A percentile compares a stretch with the other conserved stretches of the same genome.
These are phyloP conservation scores for Powellomyces hirtus DNA, from an alignment of 192 early-diverging fungal species.

Conservation along the genomic window DNA sequence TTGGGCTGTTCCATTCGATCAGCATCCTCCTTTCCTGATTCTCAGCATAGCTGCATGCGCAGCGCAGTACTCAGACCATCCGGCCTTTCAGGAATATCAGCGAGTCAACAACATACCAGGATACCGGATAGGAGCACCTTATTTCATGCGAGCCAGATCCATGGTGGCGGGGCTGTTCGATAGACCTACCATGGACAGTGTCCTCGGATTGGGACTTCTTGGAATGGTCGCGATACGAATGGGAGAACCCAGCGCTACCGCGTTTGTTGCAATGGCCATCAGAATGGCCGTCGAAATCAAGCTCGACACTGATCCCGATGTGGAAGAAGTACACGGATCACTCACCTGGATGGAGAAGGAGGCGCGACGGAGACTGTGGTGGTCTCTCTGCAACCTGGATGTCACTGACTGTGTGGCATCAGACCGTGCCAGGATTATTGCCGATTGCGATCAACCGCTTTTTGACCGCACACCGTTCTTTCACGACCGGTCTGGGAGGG, in stretches of 20 bases:
- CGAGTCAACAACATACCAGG: background rate
- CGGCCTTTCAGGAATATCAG: background rate
- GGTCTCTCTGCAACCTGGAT: conserved; percentile 22
- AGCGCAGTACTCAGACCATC: conserved; percentile 22
- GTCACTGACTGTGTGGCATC: background rate
- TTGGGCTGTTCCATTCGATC: conserved; percentile 4
- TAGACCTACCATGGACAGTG: background rate
- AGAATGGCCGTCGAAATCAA: conserved; percentile 38
- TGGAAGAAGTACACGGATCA: conserved; percentile 29
- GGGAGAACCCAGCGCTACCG: background rate
- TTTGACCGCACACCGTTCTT: conserved; percentile 18
- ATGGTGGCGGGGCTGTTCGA: conserved; percentile 10
- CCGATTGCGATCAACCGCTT: conserved; percentile 11
- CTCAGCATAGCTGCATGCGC: background rate
- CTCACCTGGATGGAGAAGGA: conserved; percentile 44
- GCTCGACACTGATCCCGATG: conserved; percentile 35
- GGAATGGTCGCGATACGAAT: conserved; percentile 13
- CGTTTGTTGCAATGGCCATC: background rate
- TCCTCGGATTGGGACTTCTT: conserved; percentile 4
- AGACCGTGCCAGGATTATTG: background rate
- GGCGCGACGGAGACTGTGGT: conserved; percentile 44
- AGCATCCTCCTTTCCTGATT: conserved; percentile 19
- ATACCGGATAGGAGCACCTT: conserved; percentile 8
- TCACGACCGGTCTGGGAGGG: background rate
- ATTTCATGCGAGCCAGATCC: conserved; percentile 3